Evolutionary conservation across 2,329 filamentous ascomycete species (phyloP), one percentile per base, ranked within the genome.

Genomic region (Aspergillus ustus): DNA sequence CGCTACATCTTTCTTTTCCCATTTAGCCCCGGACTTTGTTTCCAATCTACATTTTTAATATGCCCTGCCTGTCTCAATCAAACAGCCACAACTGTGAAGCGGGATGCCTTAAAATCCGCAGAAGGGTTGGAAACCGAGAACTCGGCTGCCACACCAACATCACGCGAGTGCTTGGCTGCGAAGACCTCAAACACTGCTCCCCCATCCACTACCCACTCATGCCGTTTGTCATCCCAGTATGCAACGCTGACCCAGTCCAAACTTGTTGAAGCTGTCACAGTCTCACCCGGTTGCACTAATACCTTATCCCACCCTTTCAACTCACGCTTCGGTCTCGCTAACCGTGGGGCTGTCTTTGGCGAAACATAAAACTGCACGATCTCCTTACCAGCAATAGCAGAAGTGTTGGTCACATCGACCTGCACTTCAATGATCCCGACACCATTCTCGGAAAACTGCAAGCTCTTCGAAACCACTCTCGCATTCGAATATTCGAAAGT

Each of bases 341-440:
- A 19, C n/a, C 44, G 44, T 17, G 50, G 19, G 7, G 29, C 29
- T 31, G 28, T 40, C 19, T 37, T 52, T 7, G 28, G 29, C 31
- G 50, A 37, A 13, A 52, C 31, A 31, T 57, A 57, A n/a, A 57
- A 50, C 25, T 57, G 55, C 3, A 57, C 46, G 15, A 57, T 37
- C 19, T 57, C 55, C 25, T 50, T 51, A 3, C 55, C 55, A 7
- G 29, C 31, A 3, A 51, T 19, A 20, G 7, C 25, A 13, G 44
- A 40, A 29, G 46, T 51, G 13, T 57, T 57, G 2, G 55, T 43
- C 19, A 57, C 46, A 20, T 57, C 55, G 13, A 57, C 55, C 11
- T 40, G 19, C 11, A 57, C 45, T 25, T 50, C 29, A n/a, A 57
- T 57, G 13, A 17, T 57, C 11, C n/a, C 40, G 15, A 15, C 8